A percentile compares a stretch with the other conserved stretches of the same genome.
These are phyloP conservation scores for Ostreobium quekettii DNA, from an alignment of 139 green algal species.

Conservation along the genomic window DNA sequence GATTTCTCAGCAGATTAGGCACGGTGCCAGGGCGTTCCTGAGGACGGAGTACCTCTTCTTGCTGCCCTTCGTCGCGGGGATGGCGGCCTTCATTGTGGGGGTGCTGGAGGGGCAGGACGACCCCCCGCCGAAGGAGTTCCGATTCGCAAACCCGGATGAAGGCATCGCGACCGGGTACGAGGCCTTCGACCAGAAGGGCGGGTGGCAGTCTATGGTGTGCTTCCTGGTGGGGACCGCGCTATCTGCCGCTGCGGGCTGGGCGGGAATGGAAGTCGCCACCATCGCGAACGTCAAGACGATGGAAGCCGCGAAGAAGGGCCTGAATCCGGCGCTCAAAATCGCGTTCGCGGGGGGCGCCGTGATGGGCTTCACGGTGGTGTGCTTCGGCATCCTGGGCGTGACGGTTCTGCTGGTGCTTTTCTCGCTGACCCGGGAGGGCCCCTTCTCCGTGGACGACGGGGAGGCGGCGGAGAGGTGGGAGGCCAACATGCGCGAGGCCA, in stretches of 20 bases:
- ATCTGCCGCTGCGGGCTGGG: slow-evolving; percentile 29
- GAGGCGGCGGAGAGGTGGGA: not conserved
- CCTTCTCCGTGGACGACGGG: not conserved
- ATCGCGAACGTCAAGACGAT: slow-evolving; percentile 38
- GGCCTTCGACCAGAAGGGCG: slow-evolving; percentile 9
- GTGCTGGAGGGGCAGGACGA: slow-evolving; percentile 25
- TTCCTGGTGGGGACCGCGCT: slow-evolving; percentile 31
- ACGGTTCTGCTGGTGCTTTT: slow-evolving; percentile 30
- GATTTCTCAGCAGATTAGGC: slow-evolving; percentile 20
- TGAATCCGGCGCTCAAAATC: slow-evolving; percentile 30
- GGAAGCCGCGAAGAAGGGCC: slow-evolving; percentile 24
- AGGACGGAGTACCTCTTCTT: slow-evolving; percentile 36
- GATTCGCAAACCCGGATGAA: not conserved
- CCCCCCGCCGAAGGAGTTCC: slow-evolving; percentile 5
- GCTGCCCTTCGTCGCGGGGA: slow-evolving; percentile 25
- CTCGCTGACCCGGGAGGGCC: not conserved
- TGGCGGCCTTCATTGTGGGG: slow-evolving; percentile 32
- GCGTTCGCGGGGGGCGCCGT: slow-evolving; percentile 35
- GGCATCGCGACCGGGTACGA: not conserved
- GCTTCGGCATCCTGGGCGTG: slow-evolving; percentile 31
- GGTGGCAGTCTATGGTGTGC: slow-evolving; percentile 27
- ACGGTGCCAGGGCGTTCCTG: slow-evolving; percentile 31
- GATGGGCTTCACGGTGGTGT: slow-evolving; percentile 42
- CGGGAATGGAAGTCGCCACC: slow-evolving; percentile 36
- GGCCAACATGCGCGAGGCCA: slow-evolving; percentile 18